Base-by-base conservation (phyloP, 257 asterid species). In the Solanum sejunctum region DNA sequence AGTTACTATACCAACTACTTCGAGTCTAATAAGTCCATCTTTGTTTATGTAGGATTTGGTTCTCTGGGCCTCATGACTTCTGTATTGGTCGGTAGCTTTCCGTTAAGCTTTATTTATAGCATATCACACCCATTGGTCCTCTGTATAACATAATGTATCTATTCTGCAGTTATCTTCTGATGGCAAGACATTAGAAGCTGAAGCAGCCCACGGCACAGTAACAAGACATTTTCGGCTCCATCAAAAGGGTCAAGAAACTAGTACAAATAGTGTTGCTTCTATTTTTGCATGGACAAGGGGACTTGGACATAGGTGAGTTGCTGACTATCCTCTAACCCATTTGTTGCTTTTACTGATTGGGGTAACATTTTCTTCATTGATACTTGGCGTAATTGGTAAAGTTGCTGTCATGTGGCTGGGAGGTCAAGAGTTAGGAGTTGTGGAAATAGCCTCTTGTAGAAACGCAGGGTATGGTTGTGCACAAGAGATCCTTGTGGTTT, bases 171-270 rank as follows among this genome's bases (percentile, higher is more conserved):
- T 95, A 85, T 92, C 99, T 5, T 97, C 97, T 72, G 99, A 95
- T 87, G 97, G 99, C n/a, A 93, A 91, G 90, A 95, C 98, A 67
- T 83, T 95, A 87, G 97, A 94, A 91, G 94, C 99, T 60, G 99
- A 95, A 93, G 99, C 98, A 82, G 99, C 99, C 89, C 99, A 95
- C 90, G 99, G 99, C 82, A 95, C 99, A 60, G 99, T 95, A 45
- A 92, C 96, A 70, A 98, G 97, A 51, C 99, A 95, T 90, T 95
- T 92, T 86, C 90, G 99, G 86, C 90, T 89, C 89, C 94, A 95
- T 81, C 94, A 95, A 70, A 95, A 93, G 93, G 98, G 98, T 75
- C 97, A 93, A 88, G 98, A 95, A 90, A 95, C 99, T 85, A 93
- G 98, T 90, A 95, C 98, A 80, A 95, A 95, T 69, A 95, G 99